Base-by-base conservation (phyloP, 306 rosid genomes). In the Datisca glomerata region DNA sequence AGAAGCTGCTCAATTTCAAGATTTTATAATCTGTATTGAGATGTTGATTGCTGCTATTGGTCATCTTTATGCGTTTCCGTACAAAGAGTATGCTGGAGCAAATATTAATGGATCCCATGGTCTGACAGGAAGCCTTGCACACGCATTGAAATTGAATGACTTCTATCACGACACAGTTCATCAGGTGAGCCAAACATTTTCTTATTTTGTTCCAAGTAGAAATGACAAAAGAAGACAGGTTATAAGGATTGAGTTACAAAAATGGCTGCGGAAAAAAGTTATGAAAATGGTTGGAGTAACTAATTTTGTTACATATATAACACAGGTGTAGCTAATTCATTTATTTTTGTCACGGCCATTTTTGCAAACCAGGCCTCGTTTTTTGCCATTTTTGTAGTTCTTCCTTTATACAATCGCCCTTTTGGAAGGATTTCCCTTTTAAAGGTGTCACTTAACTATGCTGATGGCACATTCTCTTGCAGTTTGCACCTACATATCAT, bases 11-110 rank as follows among this genome's bases (percentile, higher is more conserved):
- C 48, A 61, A 42, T 86, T 65, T 47, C 98, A 91, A 81, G 64
- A 80, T 63, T 91, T 91, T 67, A 80, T 85, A 40, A 75, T 91
- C 41, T 91, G 98, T 48, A 76, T 91, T 43, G 98, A 91, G 92
- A 91, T 91, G 98, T 92, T 91, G 57, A 43, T 75, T 53, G 98
- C 98, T 48, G 98, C 98, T 4, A 59, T 75, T 14, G 98, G 94
- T 33, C 98, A 84, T 60, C 71, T 91, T 14, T 91, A 72, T 51
- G 98, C 98, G 45, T 84, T 91, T 57, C 98, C 98, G n/a, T 91
- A 91, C 92, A 84, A 84, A 68, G 98, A 91, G 66, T 91, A 91
- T 62, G 93, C 98, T 10, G 98, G 98, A 47, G 98, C 98, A 51
- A 91, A 84, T 58, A 78, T 91, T 45, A 96, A 94, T 28, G 76